Evolutionary conservation across 768 basidiomycete species (phyloP).

Genomic region (Lentinula raphanica): DNA sequence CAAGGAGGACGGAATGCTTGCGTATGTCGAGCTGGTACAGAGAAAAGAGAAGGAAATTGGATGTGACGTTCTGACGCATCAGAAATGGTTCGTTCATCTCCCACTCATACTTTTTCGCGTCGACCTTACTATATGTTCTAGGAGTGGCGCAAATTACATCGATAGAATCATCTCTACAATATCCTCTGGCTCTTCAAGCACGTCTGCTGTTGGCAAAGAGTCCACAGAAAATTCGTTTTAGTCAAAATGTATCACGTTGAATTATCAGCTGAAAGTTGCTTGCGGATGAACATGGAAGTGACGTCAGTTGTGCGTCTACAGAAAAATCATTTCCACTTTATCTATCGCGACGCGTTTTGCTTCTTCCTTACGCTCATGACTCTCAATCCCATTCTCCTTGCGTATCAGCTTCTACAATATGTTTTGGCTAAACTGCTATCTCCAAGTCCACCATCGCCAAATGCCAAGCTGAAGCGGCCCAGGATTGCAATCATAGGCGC

Average conservation of each 20-base stretch:
- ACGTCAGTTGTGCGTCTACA: background rate
- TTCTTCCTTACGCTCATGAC: background rate
- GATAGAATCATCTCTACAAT: constrained; percentile 81
- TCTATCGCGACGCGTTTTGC: background rate
- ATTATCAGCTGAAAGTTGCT: background rate
- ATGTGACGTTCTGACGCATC: constrained; percentile 87
- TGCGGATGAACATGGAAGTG: background rate
- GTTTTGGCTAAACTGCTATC: background rate
- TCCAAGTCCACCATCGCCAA: background rate
- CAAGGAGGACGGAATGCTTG: constrained; percentile 88
- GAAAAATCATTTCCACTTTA: background rate
- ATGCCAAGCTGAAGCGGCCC: background rate
- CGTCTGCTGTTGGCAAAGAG: constrained; percentile 76
- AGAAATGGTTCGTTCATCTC: constrained; percentile 67
- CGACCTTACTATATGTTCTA: constrained; percentile 19
- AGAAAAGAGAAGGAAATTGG: constrained; percentile 84
- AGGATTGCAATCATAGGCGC: constrained; percentile 5
- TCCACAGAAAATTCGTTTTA: constrained; percentile 87
- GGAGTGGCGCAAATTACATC: constrained; percentile 90
- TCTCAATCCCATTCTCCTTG: background rate
- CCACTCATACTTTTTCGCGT: background rate
- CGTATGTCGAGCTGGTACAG: constrained; percentile 86
- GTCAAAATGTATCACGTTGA: background rate
- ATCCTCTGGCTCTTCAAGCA: constrained; percentile 85
- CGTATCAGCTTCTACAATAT: constrained; percentile 2